These are phyloP conservation scores for Tricholoma hemisulphureum DNA, from an alignment of 768 basidiomycete species.

Conservation along the genomic window DNA sequence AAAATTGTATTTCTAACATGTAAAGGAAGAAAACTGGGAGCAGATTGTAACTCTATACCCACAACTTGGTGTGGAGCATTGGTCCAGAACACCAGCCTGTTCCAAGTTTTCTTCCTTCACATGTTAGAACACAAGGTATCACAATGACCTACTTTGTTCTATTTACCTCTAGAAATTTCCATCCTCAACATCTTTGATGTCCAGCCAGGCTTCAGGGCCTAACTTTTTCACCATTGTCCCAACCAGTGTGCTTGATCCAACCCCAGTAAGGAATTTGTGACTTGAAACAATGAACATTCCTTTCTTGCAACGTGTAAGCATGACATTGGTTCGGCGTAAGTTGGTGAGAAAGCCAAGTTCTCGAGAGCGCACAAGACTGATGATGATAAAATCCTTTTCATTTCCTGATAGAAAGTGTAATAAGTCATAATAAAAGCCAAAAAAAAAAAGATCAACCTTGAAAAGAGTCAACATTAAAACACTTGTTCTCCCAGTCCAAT, in stretches of 20 bases:
- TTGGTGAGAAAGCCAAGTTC: slow-evolving; percentile 67
- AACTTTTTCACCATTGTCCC: slow-evolving; percentile 39
- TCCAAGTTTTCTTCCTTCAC: slow-evolving; percentile 8
- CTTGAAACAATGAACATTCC: slow-evolving; percentile 77
- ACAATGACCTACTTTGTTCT: background rate
- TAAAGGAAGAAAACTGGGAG: slow-evolving; percentile 6
- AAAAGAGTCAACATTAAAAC: slow-evolving; percentile 85
- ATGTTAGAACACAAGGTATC: slow-evolving; percentile 10
- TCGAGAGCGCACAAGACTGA: slow-evolving; percentile 62
- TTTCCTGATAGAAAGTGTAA: slow-evolving; percentile 52
- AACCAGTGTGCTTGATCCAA: slow-evolving; percentile 48
- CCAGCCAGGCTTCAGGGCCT: slow-evolving; percentile 40
- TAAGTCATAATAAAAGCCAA: slow-evolving; percentile 6
- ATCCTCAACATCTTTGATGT: slow-evolving; percentile 35
- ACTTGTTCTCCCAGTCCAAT: slow-evolving; percentile 64
- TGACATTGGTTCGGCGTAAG: slow-evolving; percentile 76
- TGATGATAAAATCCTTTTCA: slow-evolving; percentile 76
- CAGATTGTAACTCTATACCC: background rate
- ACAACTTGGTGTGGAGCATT: background rate
- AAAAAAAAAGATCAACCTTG: slow-evolving; percentile 52
- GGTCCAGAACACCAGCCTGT: background rate
- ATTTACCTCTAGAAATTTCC: slow-evolving; percentile 28
- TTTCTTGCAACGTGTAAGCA: slow-evolving; percentile 77
- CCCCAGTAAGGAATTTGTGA: slow-evolving; percentile 54
- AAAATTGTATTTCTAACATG: slow-evolving; percentile 1